Conservation (phyloP, 352 stramenopile genomes). For the Peronosclerospora sorghi region DNA sequence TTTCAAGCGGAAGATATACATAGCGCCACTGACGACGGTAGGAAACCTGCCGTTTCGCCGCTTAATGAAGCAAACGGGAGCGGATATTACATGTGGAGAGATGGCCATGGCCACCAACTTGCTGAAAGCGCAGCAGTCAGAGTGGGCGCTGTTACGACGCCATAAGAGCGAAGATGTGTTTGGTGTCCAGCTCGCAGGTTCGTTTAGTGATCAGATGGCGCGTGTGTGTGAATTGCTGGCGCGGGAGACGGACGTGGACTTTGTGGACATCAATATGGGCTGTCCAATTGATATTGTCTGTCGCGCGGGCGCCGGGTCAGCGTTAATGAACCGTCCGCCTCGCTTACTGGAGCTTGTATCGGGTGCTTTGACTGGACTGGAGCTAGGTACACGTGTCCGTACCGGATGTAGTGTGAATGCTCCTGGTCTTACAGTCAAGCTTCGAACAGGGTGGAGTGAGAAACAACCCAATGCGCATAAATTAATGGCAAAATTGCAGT, state of each 20-base stretch:
- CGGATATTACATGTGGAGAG: conserved; percentile 99
- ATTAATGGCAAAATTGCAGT: conserved; percentile 87
- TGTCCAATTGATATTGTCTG: conserved; percentile 97
- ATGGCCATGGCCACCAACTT: conserved; percentile 96
- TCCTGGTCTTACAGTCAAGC: conserved; percentile 94
- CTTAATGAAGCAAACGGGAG: conserved; percentile 94
- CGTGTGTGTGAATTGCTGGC: conserved; percentile 89
- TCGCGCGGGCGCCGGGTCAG: conserved; percentile 78
- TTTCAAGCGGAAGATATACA: conserved; percentile 97
- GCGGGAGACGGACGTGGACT: conserved; percentile 91
- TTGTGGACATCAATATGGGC: conserved; percentile 99
- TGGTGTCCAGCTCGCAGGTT: conserved; percentile 94
- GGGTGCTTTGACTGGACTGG: conserved; percentile 73
- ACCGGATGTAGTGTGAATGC: conserved; percentile 17
- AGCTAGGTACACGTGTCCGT: conserved; percentile 42
- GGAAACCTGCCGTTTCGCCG: conserved; percentile 98
- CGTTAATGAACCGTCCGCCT: conserved; percentile 89
- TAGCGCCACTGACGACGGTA: conserved; percentile 98
- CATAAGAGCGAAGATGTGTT: conserved; percentile 97
- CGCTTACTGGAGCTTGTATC: conserved; percentile 86
- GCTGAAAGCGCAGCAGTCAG: conserved; percentile 88
- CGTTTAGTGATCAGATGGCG: conserved; percentile 89
- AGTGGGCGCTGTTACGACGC: conserved; percentile 96
- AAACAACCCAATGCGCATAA: conserved; percentile 92
- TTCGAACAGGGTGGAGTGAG: conserved; percentile 96